Conservation (phyloP, 1,284 basidiomycete genomes). For the Ceratobasidium sp. region DNA sequence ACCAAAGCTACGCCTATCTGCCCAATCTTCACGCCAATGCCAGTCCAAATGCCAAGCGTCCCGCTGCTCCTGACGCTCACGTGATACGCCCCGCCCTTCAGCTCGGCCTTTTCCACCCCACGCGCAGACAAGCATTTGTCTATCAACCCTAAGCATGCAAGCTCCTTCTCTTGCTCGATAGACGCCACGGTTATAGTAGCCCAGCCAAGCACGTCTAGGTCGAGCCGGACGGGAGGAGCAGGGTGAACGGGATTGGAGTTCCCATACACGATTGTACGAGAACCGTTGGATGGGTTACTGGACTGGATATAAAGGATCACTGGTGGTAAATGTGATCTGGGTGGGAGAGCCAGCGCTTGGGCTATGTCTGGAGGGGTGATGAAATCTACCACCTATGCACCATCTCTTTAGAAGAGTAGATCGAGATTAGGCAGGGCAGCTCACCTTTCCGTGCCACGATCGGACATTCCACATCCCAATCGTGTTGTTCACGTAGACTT, state of each 20-base stretch:
- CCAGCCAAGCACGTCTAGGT: constrained; percentile 47
- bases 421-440: background rate
- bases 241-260: constrained; percentile 7
- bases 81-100: constrained; percentile 9
- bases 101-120: constrained; percentile 29
- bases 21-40: background rate
- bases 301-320: constrained; percentile 43
- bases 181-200: constrained; percentile 35
- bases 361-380: constrained; percentile 40
- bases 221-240: constrained; percentile 30
- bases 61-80: constrained; percentile 31
- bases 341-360: constrained; percentile 16
- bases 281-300: constrained; percentile 20
- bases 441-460: constrained; percentile 43
- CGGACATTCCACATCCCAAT: constrained; percentile 48
- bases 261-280: constrained; percentile 23
- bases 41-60: constrained; percentile 41
- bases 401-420: background rate
- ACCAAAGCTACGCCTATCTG: background rate
- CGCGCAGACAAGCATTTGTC: constrained; percentile 47
- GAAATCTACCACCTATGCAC: constrained; percentile 44
- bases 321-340: background rate
- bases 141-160: constrained; percentile 45
- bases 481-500: constrained; percentile 44
- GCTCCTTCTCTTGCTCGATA: constrained; percentile 15